phyloP scores from a whole-genome alignment of 2,329 filamentous ascomycete genomes.

The Nothophoma quercina region DNA sequence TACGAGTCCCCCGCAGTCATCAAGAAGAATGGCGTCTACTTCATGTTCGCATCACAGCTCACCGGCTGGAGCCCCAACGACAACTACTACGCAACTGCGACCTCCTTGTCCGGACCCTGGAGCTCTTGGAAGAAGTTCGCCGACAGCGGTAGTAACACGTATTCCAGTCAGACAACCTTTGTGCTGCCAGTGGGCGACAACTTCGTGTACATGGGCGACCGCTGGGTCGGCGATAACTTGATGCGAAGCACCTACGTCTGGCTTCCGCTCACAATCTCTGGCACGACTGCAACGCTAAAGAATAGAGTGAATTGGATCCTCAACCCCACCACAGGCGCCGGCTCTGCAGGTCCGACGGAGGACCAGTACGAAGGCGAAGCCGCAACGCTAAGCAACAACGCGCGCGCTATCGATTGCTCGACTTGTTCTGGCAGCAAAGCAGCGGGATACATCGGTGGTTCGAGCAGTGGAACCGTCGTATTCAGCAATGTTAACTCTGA shows the following conservation, averaged over 20 bases:
- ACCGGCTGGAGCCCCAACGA: conserved; percentile 67
- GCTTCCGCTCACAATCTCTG: conserved; percentile 65
- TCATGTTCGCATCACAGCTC: conserved; percentile 66
- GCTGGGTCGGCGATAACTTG: conserved; percentile 69
- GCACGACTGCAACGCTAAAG: conserved; percentile 58
- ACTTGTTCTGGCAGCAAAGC: conserved; percentile 60
- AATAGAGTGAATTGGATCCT: conserved; percentile 65
- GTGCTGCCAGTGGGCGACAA: conserved; percentile 58
- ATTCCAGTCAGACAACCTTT: conserved; percentile 67
- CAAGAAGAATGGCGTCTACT: conserved; percentile 68
- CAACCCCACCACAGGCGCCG: conserved; percentile 54
- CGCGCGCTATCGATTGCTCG: conserved; percentile 57
- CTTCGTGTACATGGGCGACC: conserved; percentile 71
- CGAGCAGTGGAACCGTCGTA: conserved; percentile 59
- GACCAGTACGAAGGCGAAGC: conserved; percentile 62
- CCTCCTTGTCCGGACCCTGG: conserved; percentile 67
- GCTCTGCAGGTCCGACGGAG: conserved; percentile 56
- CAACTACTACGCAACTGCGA: conserved; percentile 68
- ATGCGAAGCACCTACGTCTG: conserved; percentile 69
- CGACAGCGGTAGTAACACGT: conserved; percentile 64
- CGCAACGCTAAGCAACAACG: conserved; percentile 54
- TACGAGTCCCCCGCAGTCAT: conserved; percentile 70
- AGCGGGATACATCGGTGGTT: conserved; percentile 57
- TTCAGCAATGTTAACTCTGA: conserved; percentile 58
- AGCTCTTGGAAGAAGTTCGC: conserved; percentile 67